Percentiles rank a stretch among this genome's conserved stretches.
Conservation (phyloP, 768 basidiomycete species). For the Bullera alba region DNA sequence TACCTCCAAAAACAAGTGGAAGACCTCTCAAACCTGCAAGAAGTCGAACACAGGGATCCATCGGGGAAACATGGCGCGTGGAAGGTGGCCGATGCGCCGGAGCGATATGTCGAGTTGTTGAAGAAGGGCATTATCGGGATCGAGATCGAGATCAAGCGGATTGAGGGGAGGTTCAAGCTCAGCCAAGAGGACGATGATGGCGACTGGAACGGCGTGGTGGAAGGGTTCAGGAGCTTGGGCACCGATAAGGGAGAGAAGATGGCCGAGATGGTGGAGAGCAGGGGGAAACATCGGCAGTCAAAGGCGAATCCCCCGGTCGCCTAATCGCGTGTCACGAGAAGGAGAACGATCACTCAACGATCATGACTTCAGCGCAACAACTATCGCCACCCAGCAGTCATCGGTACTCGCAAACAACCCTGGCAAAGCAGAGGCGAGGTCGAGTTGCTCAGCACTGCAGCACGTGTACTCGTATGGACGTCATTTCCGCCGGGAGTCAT, state of each 20-base stretch:
- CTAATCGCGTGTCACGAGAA: too few species aligned
- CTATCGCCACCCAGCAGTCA: too few species aligned
- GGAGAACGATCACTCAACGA: too few species aligned
- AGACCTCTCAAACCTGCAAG: conserved; percentile 22
- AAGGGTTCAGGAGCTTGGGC: conserved; percentile 30
- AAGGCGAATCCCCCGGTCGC: neutral
- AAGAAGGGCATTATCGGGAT: conserved; percentile 43
- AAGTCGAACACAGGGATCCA: neutral
- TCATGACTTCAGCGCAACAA: too few species aligned
- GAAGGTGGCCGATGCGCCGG: conserved; percentile 40
- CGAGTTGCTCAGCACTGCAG: too few species aligned
- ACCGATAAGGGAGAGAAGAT: conserved; percentile 27
- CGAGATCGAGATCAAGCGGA: conserved; percentile 37
- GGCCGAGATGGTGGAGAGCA: conserved; percentile 15
- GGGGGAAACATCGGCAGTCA: neutral
- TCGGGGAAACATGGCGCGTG: conserved; percentile 16
- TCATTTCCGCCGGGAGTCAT: too few species aligned
- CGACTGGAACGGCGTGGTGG: conserved; percentile 42
- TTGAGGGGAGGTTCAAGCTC: conserved; percentile 44
- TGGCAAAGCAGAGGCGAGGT: too few species aligned
- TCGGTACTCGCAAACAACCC: too few species aligned
- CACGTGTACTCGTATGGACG: too few species aligned
- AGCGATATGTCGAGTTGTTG: conserved; percentile 33
- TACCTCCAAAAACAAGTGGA: conserved; percentile 40
- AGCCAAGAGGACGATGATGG: conserved; percentile 34